phyloP scores from a whole-genome alignment of 768 basidiomycete species.

The Fistulinella prunicolor region DNA sequence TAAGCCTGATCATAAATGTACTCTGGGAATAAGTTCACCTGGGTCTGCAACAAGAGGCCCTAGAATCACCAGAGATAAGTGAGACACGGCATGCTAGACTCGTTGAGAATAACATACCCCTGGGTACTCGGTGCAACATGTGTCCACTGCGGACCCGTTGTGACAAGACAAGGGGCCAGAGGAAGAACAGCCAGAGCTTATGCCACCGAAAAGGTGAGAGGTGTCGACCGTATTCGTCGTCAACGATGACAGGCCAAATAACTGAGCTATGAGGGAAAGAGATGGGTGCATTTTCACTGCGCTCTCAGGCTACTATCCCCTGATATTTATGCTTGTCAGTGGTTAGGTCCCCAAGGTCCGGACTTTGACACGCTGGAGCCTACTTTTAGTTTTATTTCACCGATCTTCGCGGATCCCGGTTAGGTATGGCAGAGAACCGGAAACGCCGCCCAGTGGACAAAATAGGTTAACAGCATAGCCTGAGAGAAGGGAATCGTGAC shows the following conservation, averaged over 20 bases:
- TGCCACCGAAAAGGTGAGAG: conserved; percentile 28
- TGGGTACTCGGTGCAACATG: conserved; percentile 66
- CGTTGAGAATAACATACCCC: conserved; percentile 43
- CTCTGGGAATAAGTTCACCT: conserved; percentile 27
- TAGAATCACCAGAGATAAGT: conserved; percentile 22
- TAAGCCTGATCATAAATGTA: neutral
- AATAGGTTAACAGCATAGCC: neutral
- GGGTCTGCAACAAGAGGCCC: conserved; percentile 60
- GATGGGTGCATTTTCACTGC: conserved; percentile 16
- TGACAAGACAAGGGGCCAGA: conserved; percentile 53
- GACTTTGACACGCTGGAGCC: neutral
- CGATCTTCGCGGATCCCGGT: too few relatives aligned
- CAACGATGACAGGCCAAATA: conserved; percentile 21
- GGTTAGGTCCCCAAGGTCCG: too few relatives aligned
- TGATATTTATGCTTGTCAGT: conserved; percentile 5
- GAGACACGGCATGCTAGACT: neutral
- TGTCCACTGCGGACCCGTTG: conserved; percentile 43
- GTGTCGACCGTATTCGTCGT: conserved; percentile 19
- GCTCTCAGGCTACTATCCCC: neutral
- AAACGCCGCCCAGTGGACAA: neutral
- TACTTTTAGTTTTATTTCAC: too few relatives aligned
- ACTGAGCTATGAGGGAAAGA: conserved; percentile 20
- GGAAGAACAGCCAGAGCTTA: conserved; percentile 52
- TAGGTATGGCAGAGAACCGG: too few relatives aligned
- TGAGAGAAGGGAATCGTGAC: too few relatives aligned